Percentiles rank a stretch among this genome's conserved stretches.
These are phyloP conservation scores for Hansenula anomala DNA, from an alignment of 1,139 yeast species.

Conservation along the genomic window DNA sequence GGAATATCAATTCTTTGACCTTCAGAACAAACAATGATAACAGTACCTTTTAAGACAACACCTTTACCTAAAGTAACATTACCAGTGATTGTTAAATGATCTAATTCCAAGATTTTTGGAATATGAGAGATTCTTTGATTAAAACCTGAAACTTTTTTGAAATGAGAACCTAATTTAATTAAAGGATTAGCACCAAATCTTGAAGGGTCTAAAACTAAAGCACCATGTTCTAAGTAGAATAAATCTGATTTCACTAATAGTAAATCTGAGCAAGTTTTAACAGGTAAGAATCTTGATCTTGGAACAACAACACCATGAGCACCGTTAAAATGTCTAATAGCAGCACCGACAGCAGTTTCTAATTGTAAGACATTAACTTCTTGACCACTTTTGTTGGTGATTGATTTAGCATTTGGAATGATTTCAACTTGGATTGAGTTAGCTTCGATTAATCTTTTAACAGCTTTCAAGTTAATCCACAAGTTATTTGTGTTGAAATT, in stretches of 20 bases:
- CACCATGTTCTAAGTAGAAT: slow-evolving; percentile 88
- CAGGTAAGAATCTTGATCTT: slow-evolving; percentile 96
- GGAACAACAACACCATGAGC: slow-evolving; percentile 99
- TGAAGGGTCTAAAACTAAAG: slow-evolving; percentile 74
- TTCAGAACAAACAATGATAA: slow-evolving; percentile 94
- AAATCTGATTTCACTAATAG: slow-evolving; percentile 94
- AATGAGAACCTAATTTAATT: slow-evolving; percentile 93
- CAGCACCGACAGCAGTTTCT: slow-evolving; percentile 99
- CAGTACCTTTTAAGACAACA: slow-evolving; percentile 93
- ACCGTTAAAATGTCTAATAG: slow-evolving; percentile 89
- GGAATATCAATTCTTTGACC: slow-evolving; percentile 97
- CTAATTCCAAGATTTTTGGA: slow-evolving; percentile 94
- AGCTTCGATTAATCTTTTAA: slow-evolving; percentile 84
- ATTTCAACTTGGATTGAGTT: slow-evolving; percentile 87
- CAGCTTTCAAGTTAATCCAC: slow-evolving; percentile 94
- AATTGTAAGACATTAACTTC: slow-evolving; percentile 88
- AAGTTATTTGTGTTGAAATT: slow-evolving; percentile 97
- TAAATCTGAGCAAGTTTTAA: slow-evolving; percentile 93
- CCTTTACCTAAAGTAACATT: slow-evolving; percentile 88
- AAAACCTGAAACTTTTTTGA: slow-evolving; percentile 91
- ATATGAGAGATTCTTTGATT: slow-evolving; percentile 89
- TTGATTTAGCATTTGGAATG: slow-evolving; percentile 88
- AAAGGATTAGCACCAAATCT: slow-evolving; percentile 94
- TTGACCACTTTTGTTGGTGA: slow-evolving; percentile 59
- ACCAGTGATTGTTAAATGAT: slow-evolving; percentile 96